Evolutionary conservation across 345 rosid species (phyloP), one percentile per base, ranked within the genome.

Genomic region (Erucastrum elatum): DNA sequence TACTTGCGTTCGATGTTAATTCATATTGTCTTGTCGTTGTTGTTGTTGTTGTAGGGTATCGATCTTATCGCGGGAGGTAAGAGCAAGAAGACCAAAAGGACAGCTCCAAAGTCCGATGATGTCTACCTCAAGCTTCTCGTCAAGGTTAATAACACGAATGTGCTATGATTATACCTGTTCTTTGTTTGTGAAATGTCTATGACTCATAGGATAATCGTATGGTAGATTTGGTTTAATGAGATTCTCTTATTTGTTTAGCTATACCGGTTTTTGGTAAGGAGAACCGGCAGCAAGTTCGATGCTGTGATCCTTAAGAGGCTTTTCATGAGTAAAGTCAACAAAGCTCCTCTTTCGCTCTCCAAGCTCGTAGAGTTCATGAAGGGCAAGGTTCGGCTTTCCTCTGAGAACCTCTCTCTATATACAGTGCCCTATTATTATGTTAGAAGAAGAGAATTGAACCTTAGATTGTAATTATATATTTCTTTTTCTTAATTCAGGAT

Each of bases 271-370:
- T 87, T 95, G 53, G 94, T 91, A 26, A 85, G 99, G 85, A 91
- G 99, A 72, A 86, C 97, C 2, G 92, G 80, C 0, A 95, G 98
- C 90, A 91, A 85, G 77, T 95, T 95, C 88, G 93, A 91, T 81
- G 94, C 91, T 2, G 99, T 95, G 82, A 88, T 95, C 15, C 72
- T 95, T 80, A 91, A 95, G 90, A 89, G 99, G 77, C 78, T 95
- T 80, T 93, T 95, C 58, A 95, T 95, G 99, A 91, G 98, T 87
- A 95, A 93, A 84, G 87, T 83, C 64, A 91, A 95, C 90, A 91
- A 93, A 81, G 77, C 98, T 0, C 94, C 97, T 0, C 88, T 95
- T 2, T 95, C 98, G 2, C 96, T 95, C 16, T 93, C 97, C 0
- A 87, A 87, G 70, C 94, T 95, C 29, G 71, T 86, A 10, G 74